Percentiles rank a stretch among this genome's conserved stretches.
Evolutionary conservation across 768 basidiomycete species (phyloP).

Genomic region (Megacollybia marginata): DNA sequence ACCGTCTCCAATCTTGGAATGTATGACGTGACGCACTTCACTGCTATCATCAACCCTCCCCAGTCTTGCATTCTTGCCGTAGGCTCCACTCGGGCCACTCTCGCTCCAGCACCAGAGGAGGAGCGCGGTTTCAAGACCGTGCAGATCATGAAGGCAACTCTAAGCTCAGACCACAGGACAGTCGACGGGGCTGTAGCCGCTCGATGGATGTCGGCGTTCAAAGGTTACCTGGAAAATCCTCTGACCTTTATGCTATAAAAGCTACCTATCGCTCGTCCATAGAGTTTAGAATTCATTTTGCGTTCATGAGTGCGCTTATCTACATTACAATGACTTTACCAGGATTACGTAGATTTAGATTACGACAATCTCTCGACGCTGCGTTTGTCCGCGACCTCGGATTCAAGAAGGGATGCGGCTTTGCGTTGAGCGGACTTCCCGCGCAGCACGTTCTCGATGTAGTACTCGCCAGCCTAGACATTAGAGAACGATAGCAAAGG

Average conservation of each 20-base stretch:
- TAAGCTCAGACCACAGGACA: constrained; percentile 91
- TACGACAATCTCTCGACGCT: no score
- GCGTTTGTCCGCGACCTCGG: no score
- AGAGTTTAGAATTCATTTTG: no score
- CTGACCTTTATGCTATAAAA: constrained; percentile 90
- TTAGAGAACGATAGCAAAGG: constrained; percentile 2
- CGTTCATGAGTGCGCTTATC: no score
- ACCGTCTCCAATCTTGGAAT: constrained; percentile 99
- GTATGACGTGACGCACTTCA: constrained; percentile 93
- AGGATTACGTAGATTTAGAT: no score
- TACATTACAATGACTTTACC: no score
- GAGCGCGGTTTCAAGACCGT: constrained; percentile 93
- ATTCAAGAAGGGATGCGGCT: constrained; percentile 4
- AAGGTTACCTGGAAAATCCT: constrained; percentile 94
- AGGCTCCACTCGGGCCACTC: constrained; percentile 77
- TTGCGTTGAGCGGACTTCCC: constrained; percentile 44
- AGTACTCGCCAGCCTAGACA: constrained; percentile 87
- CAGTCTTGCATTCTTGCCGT: constrained; percentile 98
- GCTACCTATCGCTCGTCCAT: neutral
- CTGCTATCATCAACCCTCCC: constrained; percentile 98
- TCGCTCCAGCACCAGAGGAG: constrained; percentile 81
- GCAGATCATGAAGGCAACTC: constrained; percentile 91
- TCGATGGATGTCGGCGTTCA: constrained; percentile 88
- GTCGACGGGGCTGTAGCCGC: constrained; percentile 97
- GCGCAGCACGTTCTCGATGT: constrained; percentile 83